Evolutionary conservation across 2,329 filamentous ascomycete genomes (phyloP), one percentile per base, ranked within the genome.

Genomic region (Teratosphaeria gauchensis): DNA sequence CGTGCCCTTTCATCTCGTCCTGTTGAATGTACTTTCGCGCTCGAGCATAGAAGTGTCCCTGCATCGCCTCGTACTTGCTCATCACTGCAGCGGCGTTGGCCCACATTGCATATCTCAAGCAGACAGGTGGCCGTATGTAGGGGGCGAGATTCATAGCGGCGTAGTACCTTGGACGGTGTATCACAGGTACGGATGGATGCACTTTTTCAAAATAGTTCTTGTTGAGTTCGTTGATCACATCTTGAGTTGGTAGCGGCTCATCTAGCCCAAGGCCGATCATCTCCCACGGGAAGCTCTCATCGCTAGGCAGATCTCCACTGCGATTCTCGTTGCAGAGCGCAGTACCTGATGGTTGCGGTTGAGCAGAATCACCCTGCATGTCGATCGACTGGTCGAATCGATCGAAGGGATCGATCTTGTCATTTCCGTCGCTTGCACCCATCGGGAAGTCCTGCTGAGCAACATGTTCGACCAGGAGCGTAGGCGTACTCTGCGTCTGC

Each of bases 81-180:
- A 84, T 85, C 51, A 92, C 82, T 4, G 89, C 87, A 62, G 90
- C 92, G n/a, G 92, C 91, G 68, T 91, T 77, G n/a, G 87, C 89
- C 92, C 92, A 97, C 80, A 97, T 95, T 58, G 89, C 90, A 75
- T 99, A 99, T 65, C 94, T 85, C 55, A 99, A 76, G 64, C 88
- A 90, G 32, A 96, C 85, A 0, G 92, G 90, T 1, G 94, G 92
- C 30, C 92, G 84, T 77, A 91, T 86, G 62, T 85, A 85, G 19
- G 90, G 90, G n/a, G 90, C 84, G 74, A 96, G 80, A 68, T 92
- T 90, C 85, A 96, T 90, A 33, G 90, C 89, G 21, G 91, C 88
- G 59, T 94, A 79, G 71, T 94, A 97, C 56, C 92, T 85, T 61
- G 87, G 89, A 66, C 86, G 88, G 72, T 99, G 92, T 58, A 97